These are phyloP conservation scores for Ramicandelaber brevisporus DNA, from an alignment of 192 early-diverging fungal species.

Conservation along the genomic window DNA sequence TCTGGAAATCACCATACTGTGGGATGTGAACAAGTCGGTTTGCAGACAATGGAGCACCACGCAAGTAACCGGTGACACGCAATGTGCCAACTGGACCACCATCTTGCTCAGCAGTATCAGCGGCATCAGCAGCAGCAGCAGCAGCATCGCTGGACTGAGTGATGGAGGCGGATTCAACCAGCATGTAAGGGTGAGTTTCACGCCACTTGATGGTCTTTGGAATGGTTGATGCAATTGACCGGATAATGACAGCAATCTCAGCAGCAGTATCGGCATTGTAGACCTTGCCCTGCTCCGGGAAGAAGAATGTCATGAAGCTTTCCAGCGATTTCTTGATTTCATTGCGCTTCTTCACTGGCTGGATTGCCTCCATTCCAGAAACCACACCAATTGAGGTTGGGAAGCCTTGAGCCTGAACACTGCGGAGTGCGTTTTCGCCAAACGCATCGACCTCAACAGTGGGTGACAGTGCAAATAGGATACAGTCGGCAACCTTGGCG, in stretches of 20 bases:
- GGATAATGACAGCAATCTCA: slow-evolving; percentile 38
- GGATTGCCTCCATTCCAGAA: slow-evolving; percentile 34
- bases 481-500: slow-evolving; percentile 76
- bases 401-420: slow-evolving; percentile 75
- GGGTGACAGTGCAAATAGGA: slow-evolving; percentile 67
- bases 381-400: slow-evolving; percentile 43
- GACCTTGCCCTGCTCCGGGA: slow-evolving; percentile 56
- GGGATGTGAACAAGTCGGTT: slow-evolving; percentile 82
- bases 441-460: slow-evolving; percentile 79
- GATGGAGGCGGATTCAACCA: too few relatives aligned
- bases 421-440: slow-evolving; percentile 58
- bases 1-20: slow-evolving; percentile 84
- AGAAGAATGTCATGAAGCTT: slow-evolving; percentile 65
- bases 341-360: slow-evolving; percentile 28
- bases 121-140: too few relatives aligned
- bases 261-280: slow-evolving; percentile 25
- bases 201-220: slow-evolving; percentile 68
- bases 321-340: slow-evolving; percentile 66
- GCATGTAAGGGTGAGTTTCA: slow-evolving; percentile 62
- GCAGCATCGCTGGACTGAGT: too few relatives aligned
- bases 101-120: too few relatives aligned
- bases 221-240: slow-evolving; percentile 48
- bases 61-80: slow-evolving; percentile 60
- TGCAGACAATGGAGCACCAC: slow-evolving; percentile 65
- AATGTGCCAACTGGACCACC: slow-evolving; percentile 41